phyloP scores from a whole-genome alignment of 1,284 basidiomycete species.

The Rhodofomes roseus region DNA sequence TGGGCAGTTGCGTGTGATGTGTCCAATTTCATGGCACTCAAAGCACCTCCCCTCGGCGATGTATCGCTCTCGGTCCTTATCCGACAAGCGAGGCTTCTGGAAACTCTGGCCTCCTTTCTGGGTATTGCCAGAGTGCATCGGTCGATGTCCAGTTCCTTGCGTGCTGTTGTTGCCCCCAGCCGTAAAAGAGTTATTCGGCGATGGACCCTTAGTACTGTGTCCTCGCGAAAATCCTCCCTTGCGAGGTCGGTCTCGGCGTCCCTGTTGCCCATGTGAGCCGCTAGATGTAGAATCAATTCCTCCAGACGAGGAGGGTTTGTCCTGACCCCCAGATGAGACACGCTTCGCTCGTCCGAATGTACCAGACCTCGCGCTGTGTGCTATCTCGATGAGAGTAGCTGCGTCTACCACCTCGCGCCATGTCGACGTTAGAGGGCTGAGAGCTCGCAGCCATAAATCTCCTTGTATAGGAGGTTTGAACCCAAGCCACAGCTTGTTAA shows the following conservation, averaged over 20 bases:
- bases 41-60: constrained; percentile 1
- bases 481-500: constrained; percentile 33
- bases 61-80: background rate
- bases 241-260: no score
- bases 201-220: no score
- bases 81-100: background rate
- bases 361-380: constrained; percentile 1
- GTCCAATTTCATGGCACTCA: background rate
- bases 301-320: background rate
- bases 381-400: constrained; percentile 14
- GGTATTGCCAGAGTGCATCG: no score
- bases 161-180: no score
- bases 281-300: no score
- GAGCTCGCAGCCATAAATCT: constrained; percentile 24
- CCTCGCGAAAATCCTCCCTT: no score
- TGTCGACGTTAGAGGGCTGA: constrained; percentile 21
- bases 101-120: no score
- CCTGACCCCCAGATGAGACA: no score
- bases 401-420: constrained; percentile 12
- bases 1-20: constrained; percentile 4
- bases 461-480: constrained; percentile 25
- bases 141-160: no score
- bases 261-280: no score
- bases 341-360: background rate
- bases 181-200: no score